phyloP scores from a whole-genome alignment of 2,329 filamentous ascomycete genomes.

The Corniculantispora saksenae region DNA sequence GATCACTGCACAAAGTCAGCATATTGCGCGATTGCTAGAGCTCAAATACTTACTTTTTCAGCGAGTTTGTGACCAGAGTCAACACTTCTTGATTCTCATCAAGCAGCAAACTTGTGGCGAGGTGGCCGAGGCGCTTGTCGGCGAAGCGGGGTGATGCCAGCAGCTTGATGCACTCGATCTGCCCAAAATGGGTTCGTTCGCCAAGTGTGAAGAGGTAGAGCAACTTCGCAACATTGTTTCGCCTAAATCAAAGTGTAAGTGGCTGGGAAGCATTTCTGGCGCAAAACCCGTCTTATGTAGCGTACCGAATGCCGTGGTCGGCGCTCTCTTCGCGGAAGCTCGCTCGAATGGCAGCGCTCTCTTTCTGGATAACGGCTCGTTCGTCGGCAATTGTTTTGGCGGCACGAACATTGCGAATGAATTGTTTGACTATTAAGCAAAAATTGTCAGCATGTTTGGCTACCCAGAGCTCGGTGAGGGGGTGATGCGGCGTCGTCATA shows the following conservation, averaged over 20 bases:
- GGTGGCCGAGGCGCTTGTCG: constrained; percentile 92
- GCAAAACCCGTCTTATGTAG: constrained; percentile 9
- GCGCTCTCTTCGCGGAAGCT: constrained; percentile 97
- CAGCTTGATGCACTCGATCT: constrained; percentile 98
- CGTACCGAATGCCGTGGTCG: constrained; percentile 85
- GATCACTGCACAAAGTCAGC: constrained; percentile 62
- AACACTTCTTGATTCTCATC: constrained; percentile 99
- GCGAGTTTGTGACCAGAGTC: constrained; percentile 93
- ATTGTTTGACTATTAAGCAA: constrained; percentile 81
- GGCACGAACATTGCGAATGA: constrained; percentile 97
- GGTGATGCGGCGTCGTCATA: constrained; percentile 28
- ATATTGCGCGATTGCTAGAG: not conserved
- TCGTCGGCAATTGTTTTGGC: constrained; percentile 99
- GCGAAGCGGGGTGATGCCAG: constrained; percentile 95
- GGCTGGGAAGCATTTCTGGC: not conserved
- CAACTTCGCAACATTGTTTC: constrained; percentile 98
- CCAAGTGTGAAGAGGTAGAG: constrained; percentile 97
- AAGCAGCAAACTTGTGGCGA: constrained; percentile 92
- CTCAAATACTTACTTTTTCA: constrained; percentile 75
- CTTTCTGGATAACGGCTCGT: constrained; percentile 96
- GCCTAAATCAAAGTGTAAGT: constrained; percentile 52
- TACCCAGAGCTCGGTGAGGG: constrained; percentile 14
- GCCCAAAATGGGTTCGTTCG: constrained; percentile 96
- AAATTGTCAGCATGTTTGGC: not conserved
- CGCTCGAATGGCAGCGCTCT: constrained; percentile 94